phyloP scores from a whole-genome alignment of 1,284 basidiomycete genomes.

The Ustilago curta region DNA sequence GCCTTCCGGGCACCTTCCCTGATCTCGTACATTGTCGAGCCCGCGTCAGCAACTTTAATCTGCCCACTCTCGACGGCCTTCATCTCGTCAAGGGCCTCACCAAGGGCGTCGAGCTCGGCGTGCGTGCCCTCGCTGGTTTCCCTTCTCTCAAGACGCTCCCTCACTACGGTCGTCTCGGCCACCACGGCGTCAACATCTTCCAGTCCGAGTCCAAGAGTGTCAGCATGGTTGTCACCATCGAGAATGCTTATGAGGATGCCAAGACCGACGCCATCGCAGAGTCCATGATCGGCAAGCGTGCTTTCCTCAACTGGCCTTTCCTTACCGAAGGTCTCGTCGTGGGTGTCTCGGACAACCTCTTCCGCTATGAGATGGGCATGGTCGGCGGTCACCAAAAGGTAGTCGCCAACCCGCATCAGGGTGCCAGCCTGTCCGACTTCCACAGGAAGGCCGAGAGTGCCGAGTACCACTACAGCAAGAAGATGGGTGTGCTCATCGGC shows the following conservation, averaged over 20 bases:
- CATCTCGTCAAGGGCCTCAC: slow-evolving; percentile 87
- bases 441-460: slow-evolving; percentile 72
- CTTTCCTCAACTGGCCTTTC: slow-evolving; percentile 93
- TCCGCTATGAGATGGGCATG: slow-evolving; percentile 76
- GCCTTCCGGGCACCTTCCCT: slow-evolving; percentile 93
- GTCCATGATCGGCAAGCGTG: slow-evolving; percentile 76
- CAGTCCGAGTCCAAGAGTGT: slow-evolving; percentile 89
- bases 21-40: slow-evolving; percentile 85
- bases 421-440: slow-evolving; percentile 72
- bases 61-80: slow-evolving; percentile 85
- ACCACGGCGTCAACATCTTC: slow-evolving; percentile 93
- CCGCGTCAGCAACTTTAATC: slow-evolving; percentile 78
- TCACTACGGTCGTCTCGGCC: slow-evolving; percentile 80
- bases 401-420: slow-evolving; percentile 48
- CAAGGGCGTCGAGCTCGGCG: slow-evolving; percentile 88
- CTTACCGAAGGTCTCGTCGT: slow-evolving; percentile 89
- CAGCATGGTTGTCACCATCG: slow-evolving; percentile 88
- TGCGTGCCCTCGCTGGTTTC: slow-evolving; percentile 91
- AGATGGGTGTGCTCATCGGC: slow-evolving; percentile 86
- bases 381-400: slow-evolving; percentile 53
- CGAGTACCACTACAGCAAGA: slow-evolving; percentile 88
- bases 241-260: slow-evolving; percentile 78
- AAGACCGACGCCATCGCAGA: slow-evolving; percentile 78
- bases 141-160: slow-evolving; percentile 92
- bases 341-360: slow-evolving; percentile 85